phyloP scores from a whole-genome alignment of 2,329 filamentous ascomycete species.

The Colletotrichum abscissum region DNA sequence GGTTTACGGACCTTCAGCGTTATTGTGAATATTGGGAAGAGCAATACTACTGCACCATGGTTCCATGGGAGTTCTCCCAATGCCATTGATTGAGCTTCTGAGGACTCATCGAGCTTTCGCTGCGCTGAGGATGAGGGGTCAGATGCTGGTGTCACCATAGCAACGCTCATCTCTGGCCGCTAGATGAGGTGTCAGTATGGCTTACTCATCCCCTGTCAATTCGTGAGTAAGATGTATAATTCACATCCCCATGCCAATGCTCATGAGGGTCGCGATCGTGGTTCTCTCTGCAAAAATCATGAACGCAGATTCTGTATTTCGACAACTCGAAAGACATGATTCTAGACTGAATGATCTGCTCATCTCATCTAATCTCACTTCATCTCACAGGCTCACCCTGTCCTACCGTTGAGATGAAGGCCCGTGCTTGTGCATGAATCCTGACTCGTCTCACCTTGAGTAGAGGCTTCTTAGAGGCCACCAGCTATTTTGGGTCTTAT shows the following conservation, averaged over 20 bases:
- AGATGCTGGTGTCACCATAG: background rate
- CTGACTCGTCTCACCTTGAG: conserved; percentile 9
- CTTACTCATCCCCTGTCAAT: background rate
- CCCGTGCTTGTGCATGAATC: conserved; percentile 27
- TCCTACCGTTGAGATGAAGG: conserved; percentile 8
- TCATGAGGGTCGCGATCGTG: background rate
- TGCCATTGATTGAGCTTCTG: background rate
- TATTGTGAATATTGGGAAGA: background rate
- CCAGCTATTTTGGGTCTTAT: conserved; percentile 15
- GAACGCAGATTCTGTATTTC: background rate
- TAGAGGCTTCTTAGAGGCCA: background rate
- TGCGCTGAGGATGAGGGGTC: background rate
- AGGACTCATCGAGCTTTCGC: background rate
- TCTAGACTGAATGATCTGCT: background rate
- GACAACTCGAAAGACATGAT: background rate
- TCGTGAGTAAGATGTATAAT: background rate
- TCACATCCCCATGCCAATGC: background rate
- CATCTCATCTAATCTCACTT: background rate
- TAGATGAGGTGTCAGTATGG: background rate
- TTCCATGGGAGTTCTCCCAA: background rate
- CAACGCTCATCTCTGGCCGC: background rate
- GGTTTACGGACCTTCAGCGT: background rate
- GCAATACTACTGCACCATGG: background rate
- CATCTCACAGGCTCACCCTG: background rate
- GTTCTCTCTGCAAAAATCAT: no score